A percentile compares a stretch with the other conserved stretches of the same genome.
Evolutionary conservation across 345 rosid species (phyloP).

Genomic region (Syzygium jambos): DNA sequence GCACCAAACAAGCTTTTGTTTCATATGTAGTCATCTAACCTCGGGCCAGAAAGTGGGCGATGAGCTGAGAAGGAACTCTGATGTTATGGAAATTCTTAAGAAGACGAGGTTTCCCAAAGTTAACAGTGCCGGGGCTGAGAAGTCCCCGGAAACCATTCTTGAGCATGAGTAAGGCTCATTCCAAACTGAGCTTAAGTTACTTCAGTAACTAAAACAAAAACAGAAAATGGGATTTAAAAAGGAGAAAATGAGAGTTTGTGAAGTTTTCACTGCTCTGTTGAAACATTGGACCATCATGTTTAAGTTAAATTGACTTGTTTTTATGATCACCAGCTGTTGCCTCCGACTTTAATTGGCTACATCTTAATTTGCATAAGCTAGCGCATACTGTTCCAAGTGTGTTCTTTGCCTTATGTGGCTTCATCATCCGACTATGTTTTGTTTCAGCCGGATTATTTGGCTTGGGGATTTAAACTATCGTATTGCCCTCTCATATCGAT

Average conservation of each 20-base stretch:
- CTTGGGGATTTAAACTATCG: slow-evolving; percentile 98
- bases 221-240: neutral
- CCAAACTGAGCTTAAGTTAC: neutral
- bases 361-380: neutral
- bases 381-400: neutral
- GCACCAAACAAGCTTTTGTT: slow-evolving; percentile 93
- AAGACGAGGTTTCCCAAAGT: slow-evolving; percentile 94
- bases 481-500: slow-evolving; percentile 85
- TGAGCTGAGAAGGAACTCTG: slow-evolving; percentile 82
- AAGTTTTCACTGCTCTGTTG: neutral
- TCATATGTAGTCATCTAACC: slow-evolving; percentile 86
- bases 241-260: neutral
- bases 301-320: neutral
- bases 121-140: slow-evolving; percentile 37
- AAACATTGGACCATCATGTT: neutral
- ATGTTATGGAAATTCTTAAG: slow-evolving; percentile 93
- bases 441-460: slow-evolving; percentile 86
- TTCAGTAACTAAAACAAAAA: neutral
- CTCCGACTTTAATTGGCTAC: neutral
- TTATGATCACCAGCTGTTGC: neutral
- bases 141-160: slow-evolving; percentile 91
- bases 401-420: neutral
- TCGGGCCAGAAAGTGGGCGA: slow-evolving; percentile 98
- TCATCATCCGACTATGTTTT: slow-evolving; percentile 1
- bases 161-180: slow-evolving; percentile 74